A percentile compares a stretch with the other conserved stretches of the same genome.
phyloP scores from a whole-genome alignment of 2,329 filamentous ascomycete genomes.

The Pyrenophora teres region DNA sequence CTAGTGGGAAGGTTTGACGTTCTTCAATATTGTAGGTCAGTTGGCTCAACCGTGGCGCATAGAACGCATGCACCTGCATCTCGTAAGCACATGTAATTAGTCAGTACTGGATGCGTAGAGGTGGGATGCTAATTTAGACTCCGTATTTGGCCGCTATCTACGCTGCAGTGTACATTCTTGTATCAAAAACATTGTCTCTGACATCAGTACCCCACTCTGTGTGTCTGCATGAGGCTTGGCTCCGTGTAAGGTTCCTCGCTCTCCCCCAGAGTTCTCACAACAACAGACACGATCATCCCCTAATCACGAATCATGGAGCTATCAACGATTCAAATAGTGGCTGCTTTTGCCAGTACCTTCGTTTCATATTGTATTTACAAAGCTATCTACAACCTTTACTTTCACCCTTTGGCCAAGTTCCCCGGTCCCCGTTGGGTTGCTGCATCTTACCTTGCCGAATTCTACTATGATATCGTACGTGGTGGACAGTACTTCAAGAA shows the following conservation, averaged over 20 bases:
- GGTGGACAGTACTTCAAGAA: slow-evolving; percentile 35
- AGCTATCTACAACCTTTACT: slow-evolving; percentile 45
- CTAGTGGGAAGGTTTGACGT: background rate
- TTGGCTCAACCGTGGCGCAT: background rate
- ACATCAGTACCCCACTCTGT: too few relatives aligned
- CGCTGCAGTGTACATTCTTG: too few relatives aligned
- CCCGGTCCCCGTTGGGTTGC: slow-evolving; percentile 47
- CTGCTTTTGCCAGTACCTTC: slow-evolving; percentile 14
- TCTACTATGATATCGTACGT: slow-evolving; percentile 17
- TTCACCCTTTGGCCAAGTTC: slow-evolving; percentile 51
- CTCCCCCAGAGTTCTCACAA: too few relatives aligned
- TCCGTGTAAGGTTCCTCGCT: too few relatives aligned
- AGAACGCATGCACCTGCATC: background rate
- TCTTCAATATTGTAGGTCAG: too few relatives aligned
- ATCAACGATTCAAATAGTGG: background rate
- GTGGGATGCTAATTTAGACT: too few relatives aligned
- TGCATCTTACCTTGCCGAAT: slow-evolving; percentile 20
- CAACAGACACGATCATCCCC: too few relatives aligned
- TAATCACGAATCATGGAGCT: background rate
- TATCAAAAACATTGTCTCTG: too few relatives aligned
- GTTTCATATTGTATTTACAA: slow-evolving; percentile 14
- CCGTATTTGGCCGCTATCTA: too few relatives aligned
- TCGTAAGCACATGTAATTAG: too few relatives aligned
- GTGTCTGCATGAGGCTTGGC: too few relatives aligned
- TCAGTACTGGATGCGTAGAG: too few relatives aligned